Base-by-base conservation (phyloP, 371 early-diverging fungal species). In the Synchytrium microbalum region DNA sequence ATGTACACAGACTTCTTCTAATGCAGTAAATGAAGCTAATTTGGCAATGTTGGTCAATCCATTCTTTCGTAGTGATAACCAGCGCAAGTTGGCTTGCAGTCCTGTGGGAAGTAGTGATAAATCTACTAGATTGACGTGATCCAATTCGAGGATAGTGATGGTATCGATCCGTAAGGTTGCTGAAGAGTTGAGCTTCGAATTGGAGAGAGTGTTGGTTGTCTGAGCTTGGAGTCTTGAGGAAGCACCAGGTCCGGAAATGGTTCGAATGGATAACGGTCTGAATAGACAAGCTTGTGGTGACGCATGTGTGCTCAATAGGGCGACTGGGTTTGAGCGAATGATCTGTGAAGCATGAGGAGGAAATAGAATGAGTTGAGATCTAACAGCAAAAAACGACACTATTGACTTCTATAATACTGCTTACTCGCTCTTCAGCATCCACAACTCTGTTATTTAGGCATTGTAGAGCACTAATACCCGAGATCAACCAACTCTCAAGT, bases 41-140 rank as follows among this genome's bases (percentile, higher is more conserved):
- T 59, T 54, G 53, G 71, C 57, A 10, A 81, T 66, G 61, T 81
- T 77, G 1, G 67, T 28, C 3, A 81, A 56, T 64, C 69, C 66
- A 67, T 81, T 81, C 69, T 78, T 72, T 30, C 78, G 59, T 67
- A 81, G 77, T 30, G 73, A 73, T 14, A 77, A 75, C 79, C 79
- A 79, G 2, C 74, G 58, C 19, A 81, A 69, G 32, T 76, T 69
- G 0, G 68, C 59, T 61, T 79, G 52, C 27, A 58, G 69, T 67
- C 66, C 62, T 14, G 62, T 32, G 14, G 81, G 79, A 1, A 81
- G 67, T n/a, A 29, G 30, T 8, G 70, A 66, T 54, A 79, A 55
- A 58, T 71, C 70, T 33, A 67, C 69, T 26, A 81, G 64, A 60
- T 73, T 67, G 67, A 76, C 77, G 23, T 54, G 62, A 60, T 81